Evolutionary conservation across 2,329 filamentous ascomycete species (phyloP).

Genomic region (Coniochaeta pulveracea): DNA sequence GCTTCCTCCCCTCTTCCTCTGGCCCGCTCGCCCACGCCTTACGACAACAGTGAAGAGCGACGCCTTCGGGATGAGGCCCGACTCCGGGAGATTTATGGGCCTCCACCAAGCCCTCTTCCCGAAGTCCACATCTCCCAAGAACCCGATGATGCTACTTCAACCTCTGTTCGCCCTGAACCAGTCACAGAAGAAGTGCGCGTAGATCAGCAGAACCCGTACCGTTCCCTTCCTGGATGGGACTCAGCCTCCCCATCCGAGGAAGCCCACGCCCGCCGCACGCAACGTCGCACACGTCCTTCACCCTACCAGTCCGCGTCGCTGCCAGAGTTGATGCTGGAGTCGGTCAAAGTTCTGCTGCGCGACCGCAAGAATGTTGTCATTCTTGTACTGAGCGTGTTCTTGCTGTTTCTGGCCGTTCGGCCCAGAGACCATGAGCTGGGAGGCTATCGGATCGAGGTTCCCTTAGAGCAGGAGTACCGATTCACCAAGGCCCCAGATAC

Average conservation of each 20-base stretch:
- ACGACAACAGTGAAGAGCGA: conserved; percentile 19
- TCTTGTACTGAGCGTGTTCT: conserved; percentile 37
- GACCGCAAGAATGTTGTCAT: conserved; percentile 52
- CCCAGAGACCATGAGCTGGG: conserved; percentile 11
- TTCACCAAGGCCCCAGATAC: no score
- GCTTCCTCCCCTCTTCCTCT: conserved; percentile 6
- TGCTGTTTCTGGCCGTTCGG: conserved; percentile 36
- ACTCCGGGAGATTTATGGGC: conserved; percentile 38
- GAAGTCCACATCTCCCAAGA: conserved; percentile 1
- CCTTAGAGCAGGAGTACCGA: background rate
- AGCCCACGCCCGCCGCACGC: conserved; percentile 6
- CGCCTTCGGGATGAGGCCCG: conserved; percentile 35
- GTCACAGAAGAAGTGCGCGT: background rate
- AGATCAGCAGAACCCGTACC: conserved; percentile 4
- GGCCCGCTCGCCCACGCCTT: conserved; percentile 6
- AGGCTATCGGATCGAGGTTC: background rate
- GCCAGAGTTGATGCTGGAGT: conserved; percentile 40
- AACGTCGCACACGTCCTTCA: conserved; percentile 2
- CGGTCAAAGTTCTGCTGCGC: conserved; percentile 38
- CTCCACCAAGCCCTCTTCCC: conserved; percentile 7
- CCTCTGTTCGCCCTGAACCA: background rate
- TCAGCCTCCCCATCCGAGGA: conserved; percentile 6
- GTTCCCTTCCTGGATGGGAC: conserved; percentile 10
- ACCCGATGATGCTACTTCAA: conserved; percentile 4
- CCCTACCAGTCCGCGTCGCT: conserved; percentile 34